Percentiles rank a stretch among this genome's conserved stretches.
Evolutionary conservation across 305 asterid species (phyloP).

Genomic region (Fraxinus paxiana): DNA sequence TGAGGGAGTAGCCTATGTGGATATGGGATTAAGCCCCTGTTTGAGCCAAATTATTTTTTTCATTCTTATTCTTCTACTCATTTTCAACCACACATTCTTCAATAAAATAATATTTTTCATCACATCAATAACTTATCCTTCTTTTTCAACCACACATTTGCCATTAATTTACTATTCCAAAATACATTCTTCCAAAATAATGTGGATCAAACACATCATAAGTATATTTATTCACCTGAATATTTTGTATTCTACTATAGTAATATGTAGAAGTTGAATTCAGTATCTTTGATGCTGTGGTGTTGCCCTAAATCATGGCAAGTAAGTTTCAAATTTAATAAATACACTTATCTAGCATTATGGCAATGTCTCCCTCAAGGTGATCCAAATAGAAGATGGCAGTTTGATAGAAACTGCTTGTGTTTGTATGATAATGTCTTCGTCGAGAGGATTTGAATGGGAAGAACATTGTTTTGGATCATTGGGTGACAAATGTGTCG

Average conservation of each 20-base stretch:
- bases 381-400: not conserved
- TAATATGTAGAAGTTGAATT: conserved; percentile 1
- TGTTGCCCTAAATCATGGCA: not conserved
- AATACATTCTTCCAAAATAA: too few species aligned
- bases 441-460: not conserved
- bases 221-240: not conserved
- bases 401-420: not conserved
- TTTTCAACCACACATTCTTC: too few species aligned
- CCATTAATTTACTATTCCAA: too few species aligned
- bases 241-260: conserved; percentile 13
- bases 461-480: not conserved
- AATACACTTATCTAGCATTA: not conserved
- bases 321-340: not conserved
- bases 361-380: not conserved
- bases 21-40: conserved; percentile 4
- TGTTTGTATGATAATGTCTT: not conserved
- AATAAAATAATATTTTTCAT: too few species aligned
- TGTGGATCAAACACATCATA: too few species aligned
- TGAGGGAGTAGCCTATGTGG: conserved; percentile 17
- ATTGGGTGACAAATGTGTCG: not conserved
- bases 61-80: too few species aligned
- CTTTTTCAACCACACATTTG: too few species aligned
- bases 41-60: too few species aligned
- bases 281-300: not conserved
- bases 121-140: too few species aligned